Conservation (phyloP, 352 stramenopile genomes). For the Pythium grandisporangium region DNA sequence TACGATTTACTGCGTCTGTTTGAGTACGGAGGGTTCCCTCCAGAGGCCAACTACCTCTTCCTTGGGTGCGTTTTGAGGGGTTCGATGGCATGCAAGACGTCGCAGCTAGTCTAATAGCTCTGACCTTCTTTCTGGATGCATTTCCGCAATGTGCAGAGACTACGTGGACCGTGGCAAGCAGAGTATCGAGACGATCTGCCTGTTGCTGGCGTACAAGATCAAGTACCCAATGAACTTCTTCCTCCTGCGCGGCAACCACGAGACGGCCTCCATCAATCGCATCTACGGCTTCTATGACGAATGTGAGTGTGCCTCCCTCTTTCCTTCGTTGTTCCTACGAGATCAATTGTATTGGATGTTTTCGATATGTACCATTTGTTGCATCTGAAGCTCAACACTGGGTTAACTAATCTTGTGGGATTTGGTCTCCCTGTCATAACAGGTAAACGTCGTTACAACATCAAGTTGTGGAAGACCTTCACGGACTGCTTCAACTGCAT, state of each 20-base stretch:
- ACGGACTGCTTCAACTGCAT: constrained; percentile 88
- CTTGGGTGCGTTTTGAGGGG: constrained; percentile 16
- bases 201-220: constrained; percentile 83
- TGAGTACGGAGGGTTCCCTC: constrained; percentile 68
- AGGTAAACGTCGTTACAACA: constrained; percentile 92
- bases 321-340: no score
- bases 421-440: neutral
- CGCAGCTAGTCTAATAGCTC: neutral
- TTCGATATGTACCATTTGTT: no score
- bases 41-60: constrained; percentile 41
- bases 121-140: neutral
- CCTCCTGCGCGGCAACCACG: constrained; percentile 77
- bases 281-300: constrained; percentile 83
- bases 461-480: constrained; percentile 98
- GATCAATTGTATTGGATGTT: no score
- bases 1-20: constrained; percentile 96
- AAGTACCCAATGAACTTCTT: constrained; percentile 84
- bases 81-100: neutral
- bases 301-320: constrained; percentile 15
- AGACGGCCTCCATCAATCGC: constrained; percentile 72
- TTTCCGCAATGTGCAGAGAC: no score
- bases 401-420: neutral
- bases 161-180: constrained; percentile 88
- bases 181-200: constrained; percentile 74
- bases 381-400: neutral